Base-by-base conservation (phyloP, 2,329 filamentous ascomycete genomes). In the Podosphaera xanthii region DNA sequence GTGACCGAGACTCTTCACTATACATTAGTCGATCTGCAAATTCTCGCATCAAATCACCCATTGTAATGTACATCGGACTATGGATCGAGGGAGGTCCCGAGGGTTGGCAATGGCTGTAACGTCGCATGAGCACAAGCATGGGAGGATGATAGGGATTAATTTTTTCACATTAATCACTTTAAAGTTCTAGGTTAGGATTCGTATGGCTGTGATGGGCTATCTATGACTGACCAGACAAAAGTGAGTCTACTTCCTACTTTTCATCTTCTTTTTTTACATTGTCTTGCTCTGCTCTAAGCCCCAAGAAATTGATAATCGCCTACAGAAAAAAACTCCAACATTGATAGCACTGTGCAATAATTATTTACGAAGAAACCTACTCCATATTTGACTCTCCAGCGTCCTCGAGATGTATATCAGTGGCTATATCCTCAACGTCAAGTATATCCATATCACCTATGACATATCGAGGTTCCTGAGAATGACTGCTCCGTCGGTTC, bases 331-430 rank as follows among this genome's bases (percentile, higher is more conserved):
- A 7, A 44, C 40, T 44, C 40, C 40, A 44, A 44, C 40, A 8
- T 44, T 44, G 3, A 12, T 44, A 8, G n/a, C 5, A 44, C 40
- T 44, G 5, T 44, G n/a, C 40, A 44, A 8, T 44, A 2, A 5
- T 12, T 12, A 44, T 44, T 44, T 12, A 8, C 10, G 40, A 44
- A 8, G 3, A 44, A 44, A 14, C 40, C 38, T 55, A 34, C n/a
- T 55, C 52, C 12, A 55, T 12, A 10, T 55, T 55, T 10, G 31
- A 9, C 36, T 55, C 38, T 31, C 30, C 40, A 9, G n/a, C 8
- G 31, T 69, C 67, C 50, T 65, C 65, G 31, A 70, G 60, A 62
- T 69, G 68, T 50, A 70, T 69, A 58, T 69, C 67, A 5, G 65
- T 62, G 1, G 66, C 65, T 12, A 65, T 63, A 33, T 65, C 65